These are phyloP conservation scores for Scenedesmus sp. DNA, from an alignment of 163 green algal species.

Conservation along the genomic window DNA sequence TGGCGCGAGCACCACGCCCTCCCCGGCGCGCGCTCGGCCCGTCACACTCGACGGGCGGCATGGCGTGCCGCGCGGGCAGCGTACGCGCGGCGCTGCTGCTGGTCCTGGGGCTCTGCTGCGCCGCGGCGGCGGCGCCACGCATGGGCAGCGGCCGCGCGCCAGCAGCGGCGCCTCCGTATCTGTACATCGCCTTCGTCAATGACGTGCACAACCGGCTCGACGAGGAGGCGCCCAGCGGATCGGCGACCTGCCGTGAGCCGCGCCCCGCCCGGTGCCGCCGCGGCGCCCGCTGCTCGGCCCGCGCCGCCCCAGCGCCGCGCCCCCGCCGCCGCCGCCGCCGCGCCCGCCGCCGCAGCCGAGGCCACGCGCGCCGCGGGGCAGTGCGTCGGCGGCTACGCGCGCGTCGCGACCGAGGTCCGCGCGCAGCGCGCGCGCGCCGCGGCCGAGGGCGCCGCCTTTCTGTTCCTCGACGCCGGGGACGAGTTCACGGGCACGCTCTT, in stretches of 20 bases:
- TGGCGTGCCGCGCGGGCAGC: too few species aligned
- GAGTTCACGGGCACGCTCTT: slow-evolving; percentile 7
- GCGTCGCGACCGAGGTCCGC: slow-evolving; percentile 10
- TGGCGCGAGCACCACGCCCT: too few species aligned
- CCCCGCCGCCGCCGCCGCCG: not conserved
- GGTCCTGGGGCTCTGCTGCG: too few species aligned
- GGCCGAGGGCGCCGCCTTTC: slow-evolving; percentile 10
- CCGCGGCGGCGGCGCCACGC: too few species aligned
- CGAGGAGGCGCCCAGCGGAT: slow-evolving; percentile 18
- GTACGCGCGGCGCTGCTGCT: too few species aligned
- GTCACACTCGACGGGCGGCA: too few species aligned
- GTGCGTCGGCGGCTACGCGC: slow-evolving; percentile 26
- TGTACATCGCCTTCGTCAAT: slow-evolving; percentile 30
- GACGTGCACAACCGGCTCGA: slow-evolving; percentile 33
- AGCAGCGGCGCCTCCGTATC: not conserved
- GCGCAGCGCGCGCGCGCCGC: not conserved
- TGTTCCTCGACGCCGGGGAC: slow-evolving; percentile 22
- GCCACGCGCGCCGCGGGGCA: not conserved
- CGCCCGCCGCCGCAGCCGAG: not conserved
- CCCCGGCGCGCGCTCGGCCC: too few species aligned
- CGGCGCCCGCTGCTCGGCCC: not conserved
- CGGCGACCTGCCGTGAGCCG: not conserved
- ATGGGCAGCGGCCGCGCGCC: too few species aligned
- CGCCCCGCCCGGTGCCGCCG: not conserved
- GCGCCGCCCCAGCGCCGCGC: not conserved